A percentile compares a stretch with the other conserved stretches of the same genome.
These are phyloP conservation scores for Ochetophila trinervis DNA, from an alignment of 306 rosid species.

Conservation along the genomic window DNA sequence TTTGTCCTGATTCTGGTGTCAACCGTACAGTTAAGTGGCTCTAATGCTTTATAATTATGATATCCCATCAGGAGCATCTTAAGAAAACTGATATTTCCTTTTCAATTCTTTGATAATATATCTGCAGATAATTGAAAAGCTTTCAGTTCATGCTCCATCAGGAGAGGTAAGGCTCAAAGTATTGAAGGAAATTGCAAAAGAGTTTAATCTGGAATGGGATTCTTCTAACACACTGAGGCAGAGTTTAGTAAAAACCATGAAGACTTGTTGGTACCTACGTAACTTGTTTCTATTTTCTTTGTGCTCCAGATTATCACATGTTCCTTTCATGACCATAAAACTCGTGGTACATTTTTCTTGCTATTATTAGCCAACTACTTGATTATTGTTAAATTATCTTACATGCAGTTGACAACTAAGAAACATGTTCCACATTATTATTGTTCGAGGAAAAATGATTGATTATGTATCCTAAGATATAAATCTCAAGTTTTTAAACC, in stretches of 20 bases:
- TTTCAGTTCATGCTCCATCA: conserved; percentile 78
- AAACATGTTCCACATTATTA: too few species aligned
- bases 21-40: conserved; percentile 74
- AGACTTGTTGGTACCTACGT: conserved; percentile 84
- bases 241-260: conserved; percentile 82
- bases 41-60: conserved; percentile 17
- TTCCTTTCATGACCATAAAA: conserved; percentile 18
- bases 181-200: conserved; percentile 71
- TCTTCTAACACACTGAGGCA: conserved; percentile 71
- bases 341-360: neutral
- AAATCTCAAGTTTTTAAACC: too few species aligned
- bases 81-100: conserved; percentile 6
- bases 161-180: conserved; percentile 76
- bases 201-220: conserved; percentile 79
- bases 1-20: conserved; percentile 97
- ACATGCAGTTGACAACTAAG: too few species aligned
- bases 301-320: neutral
- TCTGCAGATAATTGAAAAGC: conserved; percentile 87
- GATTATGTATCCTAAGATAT: too few species aligned
- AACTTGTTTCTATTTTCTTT: conserved; percentile 12
- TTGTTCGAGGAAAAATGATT: too few species aligned
- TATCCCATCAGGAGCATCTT: conserved; percentile 12
- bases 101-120: conserved; percentile 20
- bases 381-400: neutral
- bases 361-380: neutral